A percentile compares a stretch with the other conserved stretches of the same genome.
phyloP scores from a whole-genome alignment of 2,329 filamentous ascomycete species.

The Fusarium papillatum region DNA sequence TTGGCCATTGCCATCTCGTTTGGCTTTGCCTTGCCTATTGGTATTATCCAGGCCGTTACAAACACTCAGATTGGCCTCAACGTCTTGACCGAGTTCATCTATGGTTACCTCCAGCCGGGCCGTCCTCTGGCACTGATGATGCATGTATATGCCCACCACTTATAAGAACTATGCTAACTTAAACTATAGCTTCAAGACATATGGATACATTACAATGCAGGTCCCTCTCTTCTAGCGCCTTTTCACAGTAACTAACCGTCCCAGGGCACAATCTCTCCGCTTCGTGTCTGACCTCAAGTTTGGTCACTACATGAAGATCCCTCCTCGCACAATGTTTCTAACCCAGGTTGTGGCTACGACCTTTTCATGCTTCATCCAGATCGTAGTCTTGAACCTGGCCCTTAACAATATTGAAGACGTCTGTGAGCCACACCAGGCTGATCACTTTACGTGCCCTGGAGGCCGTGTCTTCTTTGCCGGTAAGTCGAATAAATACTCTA shows the following conservation, averaged over 20 bases:
- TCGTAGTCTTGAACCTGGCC: conserved; percentile 73
- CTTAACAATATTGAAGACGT: conserved; percentile 73
- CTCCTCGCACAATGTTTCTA: conserved; percentile 76
- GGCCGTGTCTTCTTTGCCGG: conserved; percentile 74
- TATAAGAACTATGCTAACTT: background rate
- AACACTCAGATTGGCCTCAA: conserved; percentile 81
- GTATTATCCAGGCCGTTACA: conserved; percentile 78
- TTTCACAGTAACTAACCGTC: conserved; percentile 12
- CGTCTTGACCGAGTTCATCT: conserved; percentile 81
- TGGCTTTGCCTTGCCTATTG: conserved; percentile 74
- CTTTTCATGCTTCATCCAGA: conserved; percentile 76
- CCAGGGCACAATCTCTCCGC: conserved; percentile 69
- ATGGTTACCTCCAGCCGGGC: conserved; percentile 82
- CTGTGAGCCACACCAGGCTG: conserved; percentile 69
- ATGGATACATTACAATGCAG: conserved; percentile 72
- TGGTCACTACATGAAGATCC: conserved; percentile 81
- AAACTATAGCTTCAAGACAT: conserved; percentile 69
- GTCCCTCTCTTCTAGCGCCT: background rate
- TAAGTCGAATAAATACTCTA: conserved; percentile 44
- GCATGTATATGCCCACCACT: conserved; percentile 50
- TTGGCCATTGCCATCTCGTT: conserved; percentile 75
- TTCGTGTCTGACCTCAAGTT: conserved; percentile 78
- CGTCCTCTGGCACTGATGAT: conserved; percentile 81
- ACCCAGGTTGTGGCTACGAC: conserved; percentile 76
- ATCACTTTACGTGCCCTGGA: conserved; percentile 74